Evolutionary conservation across 495 filamentous ascomycete genomes (phyloP), one percentile per base, ranked within the genome.

Genomic region (Penicillium verhagenii): DNA sequence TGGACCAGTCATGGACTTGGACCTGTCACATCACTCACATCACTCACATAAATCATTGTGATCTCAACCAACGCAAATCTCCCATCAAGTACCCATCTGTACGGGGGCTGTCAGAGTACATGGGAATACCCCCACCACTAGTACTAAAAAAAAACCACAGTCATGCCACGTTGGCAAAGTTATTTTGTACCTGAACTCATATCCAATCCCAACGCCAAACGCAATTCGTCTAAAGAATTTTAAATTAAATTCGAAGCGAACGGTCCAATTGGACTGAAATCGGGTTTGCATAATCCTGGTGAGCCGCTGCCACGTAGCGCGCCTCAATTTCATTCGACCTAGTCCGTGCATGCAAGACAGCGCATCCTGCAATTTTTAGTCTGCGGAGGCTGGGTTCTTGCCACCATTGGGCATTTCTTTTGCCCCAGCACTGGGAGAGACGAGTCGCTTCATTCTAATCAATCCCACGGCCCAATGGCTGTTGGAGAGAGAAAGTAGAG

Each of bases 271-370:
- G 57, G 46, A 19, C 33, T n/a, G 35, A 31, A n/a, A n/a, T n/a
- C n/a, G n/a, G n/a, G 10, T 26, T 33, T 29, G 45, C 43, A 44
- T 47, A 23, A 51, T 11, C 42, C 39, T 43, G 31, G 39, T 21
- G 38, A 61, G 54, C 58, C 58, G 54, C 54, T 64, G 61, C 61
- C 61, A 64, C 61, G 61, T 64, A 61, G 61, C 54, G 52, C 48
- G 43, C 29, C 47, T 52, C 33, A 26, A 47, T 20, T 23, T 6
- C 20, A 11, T 23, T 20, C 13, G 19, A 24, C 18, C 42, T 24
- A 45, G 23, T 28, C 43, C 13, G 43, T 46, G 43, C 43, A 46
- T 53, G 52, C 42, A 46, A 24, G 53, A 60, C 58, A 60, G 44
- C 57, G 19, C 47, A 60, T 21, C 57, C 40, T 46, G 33, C 6